Evolutionary conservation across 768 basidiomycete genomes (phyloP).

Genomic region (Suillus weaverae): DNA sequence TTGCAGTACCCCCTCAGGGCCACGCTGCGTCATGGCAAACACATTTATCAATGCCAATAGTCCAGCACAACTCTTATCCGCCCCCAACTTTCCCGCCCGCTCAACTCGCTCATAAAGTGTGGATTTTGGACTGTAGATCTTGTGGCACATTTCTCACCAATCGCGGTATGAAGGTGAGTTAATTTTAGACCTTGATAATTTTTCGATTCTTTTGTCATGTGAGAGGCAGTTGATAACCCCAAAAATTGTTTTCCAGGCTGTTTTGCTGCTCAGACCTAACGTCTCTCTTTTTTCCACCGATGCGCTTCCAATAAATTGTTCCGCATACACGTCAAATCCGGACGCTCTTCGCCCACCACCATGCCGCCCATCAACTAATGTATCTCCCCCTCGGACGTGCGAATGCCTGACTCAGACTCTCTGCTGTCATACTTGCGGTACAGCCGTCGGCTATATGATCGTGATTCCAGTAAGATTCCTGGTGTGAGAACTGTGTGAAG

Average conservation of each 20-base stretch:
- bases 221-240: neutral
- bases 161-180: constrained; percentile 77
- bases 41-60: constrained; percentile 35
- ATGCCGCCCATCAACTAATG: constrained; percentile 36
- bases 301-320: constrained; percentile 75
- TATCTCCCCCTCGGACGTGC: constrained; percentile 57
- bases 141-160: constrained; percentile 79
- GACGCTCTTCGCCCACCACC: constrained; percentile 41
- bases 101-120: constrained; percentile 66
- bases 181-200: neutral
- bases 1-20: constrained; percentile 17
- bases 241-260: constrained; percentile 52
- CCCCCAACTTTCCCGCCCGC: constrained; percentile 40
- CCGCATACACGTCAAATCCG: constrained; percentile 55
- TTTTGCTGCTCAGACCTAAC: constrained; percentile 77
- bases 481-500: constrained; percentile 9
- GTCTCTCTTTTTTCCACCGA: constrained; percentile 85
- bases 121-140: constrained; percentile 75
- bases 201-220: constrained; percentile 7
- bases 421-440: constrained; percentile 78
- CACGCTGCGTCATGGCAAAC: constrained; percentile 31
- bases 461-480: constrained; percentile 53
- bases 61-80: constrained; percentile 44
- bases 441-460: constrained; percentile 76
- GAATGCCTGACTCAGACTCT: constrained; percentile 84